phyloP scores from a whole-genome alignment of 768 basidiomycete species.

The Auricularia sp. region DNA sequence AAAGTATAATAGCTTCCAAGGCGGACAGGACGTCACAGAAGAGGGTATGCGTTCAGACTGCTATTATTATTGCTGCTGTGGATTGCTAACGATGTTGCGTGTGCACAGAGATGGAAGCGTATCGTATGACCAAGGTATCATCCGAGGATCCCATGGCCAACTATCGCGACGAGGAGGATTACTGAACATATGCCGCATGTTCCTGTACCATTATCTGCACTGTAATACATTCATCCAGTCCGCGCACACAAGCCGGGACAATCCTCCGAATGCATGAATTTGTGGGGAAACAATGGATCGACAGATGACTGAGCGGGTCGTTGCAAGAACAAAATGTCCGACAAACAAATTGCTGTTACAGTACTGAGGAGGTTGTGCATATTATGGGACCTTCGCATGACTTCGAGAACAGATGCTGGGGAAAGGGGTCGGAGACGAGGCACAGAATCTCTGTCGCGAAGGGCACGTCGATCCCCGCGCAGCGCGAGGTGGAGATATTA shows the following conservation, averaged over 20 bases:
- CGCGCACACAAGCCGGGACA: no score
- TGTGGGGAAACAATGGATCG: no score
- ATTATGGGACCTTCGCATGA: no score
- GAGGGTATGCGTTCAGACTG: constrained; percentile 34
- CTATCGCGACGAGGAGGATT: constrained; percentile 21
- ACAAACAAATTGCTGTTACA: no score
- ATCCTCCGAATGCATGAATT: no score
- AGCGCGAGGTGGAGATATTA: constrained; percentile 6
- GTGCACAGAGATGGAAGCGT: constrained; percentile 20
- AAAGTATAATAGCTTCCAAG: constrained; percentile 18
- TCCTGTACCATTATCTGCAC: not conserved
- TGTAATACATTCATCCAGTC: no score
- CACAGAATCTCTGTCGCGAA: no score
- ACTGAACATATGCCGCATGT: not conserved
- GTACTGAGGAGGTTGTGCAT: no score
- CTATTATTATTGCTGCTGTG: constrained; percentile 5
- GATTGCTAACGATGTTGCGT: not conserved
- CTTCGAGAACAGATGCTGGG: no score
- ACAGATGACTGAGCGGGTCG: no score
- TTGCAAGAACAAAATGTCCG: no score
- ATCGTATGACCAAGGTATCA: constrained; percentile 20
- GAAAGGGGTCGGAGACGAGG: no score
- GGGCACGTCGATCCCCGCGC: not conserved
- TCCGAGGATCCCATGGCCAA: constrained; percentile 33
- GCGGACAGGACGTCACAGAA: constrained; percentile 74